These are phyloP conservation scores for Chlorella ohadii DNA, from an alignment of 139 green algal genomes.

Conservation along the genomic window DNA sequence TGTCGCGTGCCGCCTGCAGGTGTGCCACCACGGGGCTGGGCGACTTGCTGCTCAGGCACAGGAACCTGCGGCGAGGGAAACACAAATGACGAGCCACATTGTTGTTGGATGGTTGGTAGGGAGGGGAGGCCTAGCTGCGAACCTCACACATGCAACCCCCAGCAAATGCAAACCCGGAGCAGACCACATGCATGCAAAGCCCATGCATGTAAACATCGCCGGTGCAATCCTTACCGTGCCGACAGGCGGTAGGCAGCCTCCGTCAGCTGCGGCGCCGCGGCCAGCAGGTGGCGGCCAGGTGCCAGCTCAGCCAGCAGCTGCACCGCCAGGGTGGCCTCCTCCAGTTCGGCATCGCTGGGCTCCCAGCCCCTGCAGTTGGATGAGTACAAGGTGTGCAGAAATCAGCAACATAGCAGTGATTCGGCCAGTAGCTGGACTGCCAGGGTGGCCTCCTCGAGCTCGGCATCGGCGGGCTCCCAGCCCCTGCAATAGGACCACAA, in stretches of 20 bases:
- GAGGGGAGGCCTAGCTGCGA: too few relatives aligned
- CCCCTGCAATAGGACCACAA: conserved; percentile 10
- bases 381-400: too few relatives aligned
- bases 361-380: conserved; percentile 39
- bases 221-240: neutral
- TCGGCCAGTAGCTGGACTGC: conserved; percentile 55
- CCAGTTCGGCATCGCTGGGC: conserved; percentile 63
- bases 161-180: too few relatives aligned
- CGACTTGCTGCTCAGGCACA: conserved; percentile 26
- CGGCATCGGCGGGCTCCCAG: conserved; percentile 55
- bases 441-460: conserved; percentile 73
- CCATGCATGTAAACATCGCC: too few relatives aligned
- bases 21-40: conserved; percentile 31
- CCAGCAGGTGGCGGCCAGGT: neutral
- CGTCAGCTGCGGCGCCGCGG: conserved; percentile 12
- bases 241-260: conserved; percentile 38
- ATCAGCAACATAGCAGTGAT: too few relatives aligned
- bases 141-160: too few relatives aligned
- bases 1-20: neutral
- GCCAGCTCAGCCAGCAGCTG: conserved; percentile 59
- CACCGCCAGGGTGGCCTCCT: conserved; percentile 65
- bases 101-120: too few relatives aligned
- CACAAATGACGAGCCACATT: too few relatives aligned
- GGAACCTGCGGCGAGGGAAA: conserved; percentile 31
- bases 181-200: too few relatives aligned